Evolutionary conservation across 164 flowering plant genomes (phyloP).

Genomic region (Piper longum): DNA sequence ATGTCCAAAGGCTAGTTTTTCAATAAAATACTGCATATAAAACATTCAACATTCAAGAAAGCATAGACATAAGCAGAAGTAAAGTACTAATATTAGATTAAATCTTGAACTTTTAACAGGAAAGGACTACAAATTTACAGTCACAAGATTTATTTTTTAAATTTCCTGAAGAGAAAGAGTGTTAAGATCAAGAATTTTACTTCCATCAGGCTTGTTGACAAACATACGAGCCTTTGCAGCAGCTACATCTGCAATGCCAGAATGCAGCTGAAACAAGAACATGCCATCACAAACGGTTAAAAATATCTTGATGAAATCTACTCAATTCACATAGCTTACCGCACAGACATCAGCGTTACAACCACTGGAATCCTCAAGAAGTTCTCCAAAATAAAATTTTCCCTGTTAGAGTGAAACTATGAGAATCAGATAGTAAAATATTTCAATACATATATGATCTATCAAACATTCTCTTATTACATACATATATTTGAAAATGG

Average conservation of each 20-base stretch:
- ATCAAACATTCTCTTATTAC: too few relatives aligned
- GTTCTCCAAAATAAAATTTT: slow-evolving; percentile 84
- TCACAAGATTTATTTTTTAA: background rate
- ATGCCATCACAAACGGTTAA: background rate
- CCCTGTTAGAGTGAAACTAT: slow-evolving; percentile 37
- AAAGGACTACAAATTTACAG: background rate
- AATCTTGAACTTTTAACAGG: too few relatives aligned
- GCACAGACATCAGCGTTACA: slow-evolving; percentile 55
- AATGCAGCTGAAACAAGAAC: slow-evolving; percentile 55
- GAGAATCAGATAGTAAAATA: background rate
- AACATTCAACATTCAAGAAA: too few relatives aligned
- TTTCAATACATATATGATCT: too few relatives aligned
- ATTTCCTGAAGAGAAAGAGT: background rate
- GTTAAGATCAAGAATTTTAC: slow-evolving; percentile 25
- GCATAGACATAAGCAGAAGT: too few relatives aligned
- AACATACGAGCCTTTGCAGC: slow-evolving; percentile 99
- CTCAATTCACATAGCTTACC: slow-evolving; percentile 25
- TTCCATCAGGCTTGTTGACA: slow-evolving; percentile 94
- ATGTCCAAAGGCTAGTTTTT: too few relatives aligned
- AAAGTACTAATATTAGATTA: too few relatives aligned
- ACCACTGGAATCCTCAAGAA: slow-evolving; percentile 40
- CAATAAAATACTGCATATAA: too few relatives aligned
- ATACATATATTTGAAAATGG: background rate
- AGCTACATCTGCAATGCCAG: slow-evolving; percentile 92
- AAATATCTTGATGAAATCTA: background rate